Conservation (phyloP, 176 grass and related monocot genomes). For the Dactylis glomerata region DNA sequence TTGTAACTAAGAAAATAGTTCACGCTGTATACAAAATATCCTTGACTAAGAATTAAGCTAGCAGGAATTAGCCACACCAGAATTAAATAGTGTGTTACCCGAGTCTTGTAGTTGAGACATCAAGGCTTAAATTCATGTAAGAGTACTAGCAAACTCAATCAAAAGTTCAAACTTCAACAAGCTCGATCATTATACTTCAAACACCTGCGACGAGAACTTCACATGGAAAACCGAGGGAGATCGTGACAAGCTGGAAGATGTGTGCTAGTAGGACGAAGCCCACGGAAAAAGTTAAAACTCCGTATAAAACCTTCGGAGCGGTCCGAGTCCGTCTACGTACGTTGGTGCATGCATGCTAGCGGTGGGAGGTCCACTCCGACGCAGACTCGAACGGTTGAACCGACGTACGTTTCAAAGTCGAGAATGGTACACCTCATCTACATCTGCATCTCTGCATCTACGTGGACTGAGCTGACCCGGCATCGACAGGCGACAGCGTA, state of each 20-base stretch:
- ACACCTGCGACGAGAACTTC: too few species aligned
- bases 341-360: background rate
- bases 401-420: background rate
- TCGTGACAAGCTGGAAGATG: background rate
- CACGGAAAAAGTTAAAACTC: background rate
- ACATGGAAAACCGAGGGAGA: too few species aligned
- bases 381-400: background rate
- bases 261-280: background rate
- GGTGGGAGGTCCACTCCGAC: background rate
- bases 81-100: too few species aligned
- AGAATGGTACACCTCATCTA: background rate
- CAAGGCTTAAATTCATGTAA: too few species aligned
- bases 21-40: too few species aligned
- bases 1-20: too few species aligned
- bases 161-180: too few species aligned
- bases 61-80: too few species aligned
- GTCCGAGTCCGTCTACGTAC: background rate
- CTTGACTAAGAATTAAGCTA: too few species aligned
- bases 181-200: too few species aligned
- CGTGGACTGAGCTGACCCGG: background rate
- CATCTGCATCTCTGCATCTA: background rate
- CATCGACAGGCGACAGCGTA: background rate
- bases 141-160: too few species aligned
- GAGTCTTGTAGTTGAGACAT: too few species aligned
- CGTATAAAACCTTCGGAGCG: background rate